Percentiles rank a stretch among this genome's conserved stretches.
Conservation (phyloP, 2,329 filamentous ascomycete genomes). For the Venturiaceae sp. region DNA sequence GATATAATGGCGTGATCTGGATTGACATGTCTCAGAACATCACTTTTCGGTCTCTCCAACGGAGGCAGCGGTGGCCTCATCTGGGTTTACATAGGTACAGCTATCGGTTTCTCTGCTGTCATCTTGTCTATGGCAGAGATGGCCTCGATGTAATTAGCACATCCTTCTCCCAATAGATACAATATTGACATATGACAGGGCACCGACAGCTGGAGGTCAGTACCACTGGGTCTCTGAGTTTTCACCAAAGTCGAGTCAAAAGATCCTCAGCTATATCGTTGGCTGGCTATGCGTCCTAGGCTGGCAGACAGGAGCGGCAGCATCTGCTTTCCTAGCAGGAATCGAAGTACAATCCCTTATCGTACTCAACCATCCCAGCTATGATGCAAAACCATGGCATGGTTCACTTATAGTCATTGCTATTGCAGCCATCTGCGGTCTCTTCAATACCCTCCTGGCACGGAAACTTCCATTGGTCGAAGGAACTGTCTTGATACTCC, state of each 20-base stretch:
- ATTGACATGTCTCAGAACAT: neutral
- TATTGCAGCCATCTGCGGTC: slow-evolving; percentile 26
- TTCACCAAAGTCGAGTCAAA: slow-evolving; percentile 8
- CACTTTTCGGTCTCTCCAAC: slow-evolving; percentile 9
- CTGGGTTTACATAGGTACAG: slow-evolving; percentile 6
- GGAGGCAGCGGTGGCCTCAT: slow-evolving; percentile 10
- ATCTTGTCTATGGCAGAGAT: slow-evolving; percentile 11
- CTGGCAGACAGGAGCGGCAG: slow-evolving; percentile 10
- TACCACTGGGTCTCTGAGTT: slow-evolving; percentile 24
- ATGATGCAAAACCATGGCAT: slow-evolving; percentile 36
- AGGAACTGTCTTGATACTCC: slow-evolving; percentile 37
- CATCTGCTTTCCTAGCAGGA: slow-evolving; percentile 12
- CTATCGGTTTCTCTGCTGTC: slow-evolving; percentile 5
- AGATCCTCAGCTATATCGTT: slow-evolving; percentile 12
- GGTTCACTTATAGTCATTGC: slow-evolving; percentile 39
- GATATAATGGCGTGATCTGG: neutral
- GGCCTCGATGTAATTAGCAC: slow-evolving; percentile 9
- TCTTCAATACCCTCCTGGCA: slow-evolving; percentile 34
- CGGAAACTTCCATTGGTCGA: slow-evolving; percentile 38
- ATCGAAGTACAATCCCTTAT: slow-evolving; percentile 24
- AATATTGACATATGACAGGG: neutral
- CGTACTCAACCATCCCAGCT: slow-evolving; percentile 23
- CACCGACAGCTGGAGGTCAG: slow-evolving; percentile 14
- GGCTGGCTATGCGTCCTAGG: slow-evolving; percentile 12
- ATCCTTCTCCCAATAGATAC: no score